Evolutionary conservation across 306 rosid genomes (phyloP).

Genomic region (Delonix regia): DNA sequence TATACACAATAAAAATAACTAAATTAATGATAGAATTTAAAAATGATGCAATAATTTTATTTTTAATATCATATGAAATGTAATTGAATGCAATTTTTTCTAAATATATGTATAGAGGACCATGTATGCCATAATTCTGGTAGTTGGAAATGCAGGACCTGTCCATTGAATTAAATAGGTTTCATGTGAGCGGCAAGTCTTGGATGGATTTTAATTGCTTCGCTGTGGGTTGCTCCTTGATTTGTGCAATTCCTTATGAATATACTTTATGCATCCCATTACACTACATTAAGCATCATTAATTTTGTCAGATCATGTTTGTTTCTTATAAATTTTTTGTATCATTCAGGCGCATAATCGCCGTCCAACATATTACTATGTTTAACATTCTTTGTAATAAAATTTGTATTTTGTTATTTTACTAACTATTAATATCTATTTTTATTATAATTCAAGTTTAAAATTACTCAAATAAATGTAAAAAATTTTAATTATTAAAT

Average conservation of each 20-base stretch:
- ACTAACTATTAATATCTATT: too few relatives aligned
- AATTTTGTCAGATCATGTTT: neutral
- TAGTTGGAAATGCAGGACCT: neutral
- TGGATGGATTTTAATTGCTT: neutral
- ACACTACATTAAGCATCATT: neutral
- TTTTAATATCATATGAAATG: too few relatives aligned
- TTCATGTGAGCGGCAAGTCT: neutral
- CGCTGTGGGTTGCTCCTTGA: neutral
- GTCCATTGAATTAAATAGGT: conserved; percentile 20
- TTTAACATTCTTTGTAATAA: neutral
- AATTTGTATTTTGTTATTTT: too few relatives aligned
- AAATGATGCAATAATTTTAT: too few relatives aligned
- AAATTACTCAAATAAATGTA: too few relatives aligned
- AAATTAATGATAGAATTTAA: too few relatives aligned
- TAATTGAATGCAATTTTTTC: too few relatives aligned
- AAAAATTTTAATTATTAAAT: too few relatives aligned
- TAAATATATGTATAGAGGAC: neutral
- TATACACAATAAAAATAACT: too few relatives aligned
- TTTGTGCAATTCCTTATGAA: neutral
- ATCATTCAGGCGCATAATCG: too few relatives aligned
- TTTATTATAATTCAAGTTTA: too few relatives aligned
- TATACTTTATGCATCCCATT: neutral
- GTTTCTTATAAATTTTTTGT: neutral
- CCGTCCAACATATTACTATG: neutral
- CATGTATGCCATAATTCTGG: neutral